Base-by-base conservation (phyloP, 1,139 yeast genomes). In the Geotrichum histeridarum region DNA sequence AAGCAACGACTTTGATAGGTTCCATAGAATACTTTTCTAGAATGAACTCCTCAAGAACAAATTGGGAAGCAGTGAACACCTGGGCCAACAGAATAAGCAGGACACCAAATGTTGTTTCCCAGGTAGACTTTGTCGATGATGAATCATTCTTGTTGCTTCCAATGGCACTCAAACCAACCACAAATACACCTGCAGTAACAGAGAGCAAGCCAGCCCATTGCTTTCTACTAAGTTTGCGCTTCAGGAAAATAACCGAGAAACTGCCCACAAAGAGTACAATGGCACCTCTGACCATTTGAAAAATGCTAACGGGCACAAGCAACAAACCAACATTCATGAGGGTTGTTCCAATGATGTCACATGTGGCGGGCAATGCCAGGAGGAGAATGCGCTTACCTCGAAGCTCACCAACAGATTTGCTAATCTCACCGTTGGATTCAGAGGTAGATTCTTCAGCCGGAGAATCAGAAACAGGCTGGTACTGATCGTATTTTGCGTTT, bases 221-320 rank as follows among this genome's bases (percentile, higher is more conserved):
- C 45, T 82, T 69, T 58, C 78, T 76, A 31, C 82, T 73, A 51
- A 86, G 81, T 27, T 67, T 72, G 51, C 81, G 76, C 54, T 78
- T 75, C 61, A 87, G 76, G 63, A 85, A 85, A 0, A 83, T 39
- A 17, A 84, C 84, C 15, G 90, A 83, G 64, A 86, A 77, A 17
- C 83, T 68, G 1, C 91, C 95, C 35, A 86, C 95, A 71, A 85
- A 86, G 45, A 87, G 71, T 44, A 86, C 89, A 49, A 86, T 73
- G 0, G 91, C 79, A 4, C 95, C 95, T 60, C 95, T 75, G 12
- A 86, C 82, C 95, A 87, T 87, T 67, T 87, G 95, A 68, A 85
- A 87, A 47, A 86, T 78, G 1, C 91, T 84, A n/a, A 86, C 95
- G 0, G 95, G 94, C 1, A 83, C 82, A 66, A 82, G 81, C 14